Evolutionary conservation across 805 yeast genomes (phyloP), one percentile per base, ranked within the genome.

Genomic region (Candida berthetii): DNA sequence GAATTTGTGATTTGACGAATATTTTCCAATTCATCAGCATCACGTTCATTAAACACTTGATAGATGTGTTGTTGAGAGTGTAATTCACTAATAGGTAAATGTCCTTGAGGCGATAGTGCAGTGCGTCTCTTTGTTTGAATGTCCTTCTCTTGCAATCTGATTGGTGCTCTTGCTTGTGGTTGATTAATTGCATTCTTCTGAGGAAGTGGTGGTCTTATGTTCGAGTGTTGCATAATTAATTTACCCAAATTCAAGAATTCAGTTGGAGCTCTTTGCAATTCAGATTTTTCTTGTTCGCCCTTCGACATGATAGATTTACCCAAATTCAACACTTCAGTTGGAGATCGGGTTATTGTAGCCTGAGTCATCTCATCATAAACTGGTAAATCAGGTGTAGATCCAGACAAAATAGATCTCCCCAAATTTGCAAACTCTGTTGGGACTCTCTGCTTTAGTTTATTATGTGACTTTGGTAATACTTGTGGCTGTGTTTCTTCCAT

Each of bases 201-300:
- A 7, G 24, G 24, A 22, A 22, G 8, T 22, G 24, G 24, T 22
- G 24, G 24, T 7, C 8, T 8, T 7, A 22, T 22, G n/a, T 48
- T 49, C 17, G 47, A 47, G 20, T 50, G 31, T 3, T 41, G 15
- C 18, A 52, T 44, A 16, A 52, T 48, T 36, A 45, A 19, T 34
- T 47, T 48, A 20, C 54, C 48, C 10, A 52, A 45, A 18, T 47
- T 51, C 20, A 45, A 31, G 5, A 49, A 45, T 28, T 52, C 53
- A 11, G 42, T 39, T 3, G 41, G 39, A 10, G 45, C 52, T 24
- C 45, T 42, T 10, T 22, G 27, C 8, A 15, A 38, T 15, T 7
- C 38, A 35, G 29, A 5, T 10, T 37, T 34, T 5, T 37, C 39
- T 3, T 16, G 3, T 10, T 17, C 33, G 6, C 28, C 32, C 6